Conservation (phyloP, 257 asterid genomes). For the Solanum sparsipilum region DNA sequence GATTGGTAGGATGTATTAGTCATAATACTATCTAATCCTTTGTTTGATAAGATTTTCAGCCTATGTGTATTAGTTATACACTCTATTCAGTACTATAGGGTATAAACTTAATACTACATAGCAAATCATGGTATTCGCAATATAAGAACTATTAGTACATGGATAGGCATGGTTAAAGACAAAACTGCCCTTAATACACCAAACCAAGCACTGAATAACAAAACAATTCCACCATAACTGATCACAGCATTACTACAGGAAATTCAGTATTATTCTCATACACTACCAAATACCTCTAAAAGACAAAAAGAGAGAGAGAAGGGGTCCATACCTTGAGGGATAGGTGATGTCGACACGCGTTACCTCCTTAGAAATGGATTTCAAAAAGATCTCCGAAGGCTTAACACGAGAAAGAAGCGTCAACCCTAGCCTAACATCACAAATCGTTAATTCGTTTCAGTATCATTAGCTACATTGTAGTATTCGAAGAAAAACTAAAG, state of each 20-base stretch:
- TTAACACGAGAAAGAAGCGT: constrained; percentile 74
- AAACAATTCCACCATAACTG: not conserved
- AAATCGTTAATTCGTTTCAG: not conserved
- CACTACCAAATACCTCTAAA: not conserved
- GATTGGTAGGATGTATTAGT: not conserved
- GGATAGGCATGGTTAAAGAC: not conserved
- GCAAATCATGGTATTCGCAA: not conserved
- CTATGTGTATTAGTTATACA: not conserved
- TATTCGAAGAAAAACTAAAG: not conserved
- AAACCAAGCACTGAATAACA: not conserved
- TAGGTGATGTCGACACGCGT: constrained; percentile 51
- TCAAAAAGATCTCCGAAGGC: constrained; percentile 89
- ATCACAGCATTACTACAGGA: not conserved
- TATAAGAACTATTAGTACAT: not conserved
- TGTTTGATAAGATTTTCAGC: not conserved
- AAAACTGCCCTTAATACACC: not conserved
- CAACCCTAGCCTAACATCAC: constrained; percentile 60
- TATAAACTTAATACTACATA: not conserved
- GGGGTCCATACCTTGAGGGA: constrained; percentile 52
- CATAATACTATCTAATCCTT: not conserved
- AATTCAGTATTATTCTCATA: not conserved
- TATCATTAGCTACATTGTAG: not conserved
- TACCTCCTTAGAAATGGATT: constrained; percentile 79
- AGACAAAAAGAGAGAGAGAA: not conserved
- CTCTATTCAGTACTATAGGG: not conserved